phyloP scores from a whole-genome alignment of 2,329 filamentous ascomycete genomes.

The Phaeosphaeriaceae sp. region DNA sequence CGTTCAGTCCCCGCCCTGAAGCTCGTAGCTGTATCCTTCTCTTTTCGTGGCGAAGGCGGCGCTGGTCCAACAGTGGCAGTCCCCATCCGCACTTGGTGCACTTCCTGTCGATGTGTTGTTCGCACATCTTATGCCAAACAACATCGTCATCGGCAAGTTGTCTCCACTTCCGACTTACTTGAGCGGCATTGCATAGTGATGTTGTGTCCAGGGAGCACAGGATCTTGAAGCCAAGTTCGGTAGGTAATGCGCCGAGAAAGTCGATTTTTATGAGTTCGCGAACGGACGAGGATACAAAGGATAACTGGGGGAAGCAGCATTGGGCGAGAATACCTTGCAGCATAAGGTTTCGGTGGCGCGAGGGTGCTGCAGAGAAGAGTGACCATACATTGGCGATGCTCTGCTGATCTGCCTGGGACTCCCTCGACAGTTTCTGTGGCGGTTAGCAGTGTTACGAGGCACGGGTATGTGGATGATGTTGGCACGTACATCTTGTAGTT shows the following conservation, averaged over 20 bases:
- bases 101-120: conserved; percentile 93
- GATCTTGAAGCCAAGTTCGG: conserved; percentile 92
- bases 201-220: conserved; percentile 91
- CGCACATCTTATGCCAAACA: conserved; percentile 98
- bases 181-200: conserved; percentile 92
- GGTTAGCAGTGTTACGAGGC: conserved; percentile 29
- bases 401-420: conserved; percentile 86
- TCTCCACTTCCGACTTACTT: conserved; percentile 89
- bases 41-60: conserved; percentile 84
- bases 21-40: conserved; percentile 78
- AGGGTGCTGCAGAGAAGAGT: conserved; percentile 91
- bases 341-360: conserved; percentile 95
- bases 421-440: conserved; percentile 75
- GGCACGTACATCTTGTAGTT: conserved; percentile 79
- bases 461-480: neutral
- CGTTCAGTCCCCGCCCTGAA: conserved; percentile 62
- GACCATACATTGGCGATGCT: conserved; percentile 98
- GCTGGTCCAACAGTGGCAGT: conserved; percentile 85
- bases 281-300: conserved; percentile 87
- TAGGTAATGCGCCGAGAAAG: conserved; percentile 85
- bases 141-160: conserved; percentile 94
- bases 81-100: conserved; percentile 97
- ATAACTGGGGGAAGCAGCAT: conserved; percentile 97
- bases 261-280: conserved; percentile 97
- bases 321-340: conserved; percentile 94